phyloP scores from a whole-genome alignment of 176 grass and related monocot genomes.

The Olyra latifolia region DNA sequence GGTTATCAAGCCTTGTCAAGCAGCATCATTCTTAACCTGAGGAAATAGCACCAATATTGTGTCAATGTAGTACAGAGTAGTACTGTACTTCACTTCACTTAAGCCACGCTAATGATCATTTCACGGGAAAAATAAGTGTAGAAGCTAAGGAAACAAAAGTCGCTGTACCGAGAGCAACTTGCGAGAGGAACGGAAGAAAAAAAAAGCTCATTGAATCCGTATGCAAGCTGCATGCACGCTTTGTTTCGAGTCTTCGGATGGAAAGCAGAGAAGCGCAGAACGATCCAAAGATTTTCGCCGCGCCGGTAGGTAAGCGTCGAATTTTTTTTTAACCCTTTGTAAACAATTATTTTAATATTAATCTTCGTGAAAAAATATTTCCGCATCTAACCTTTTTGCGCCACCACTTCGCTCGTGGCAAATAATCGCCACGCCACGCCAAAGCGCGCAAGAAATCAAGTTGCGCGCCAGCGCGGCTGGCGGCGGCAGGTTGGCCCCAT shows the following conservation, averaged over 20 bases:
- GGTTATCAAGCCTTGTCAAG: background rate
- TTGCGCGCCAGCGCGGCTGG: too few relatives aligned
- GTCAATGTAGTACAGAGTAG: background rate
- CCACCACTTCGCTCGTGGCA: too few relatives aligned
- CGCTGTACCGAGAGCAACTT: background rate
- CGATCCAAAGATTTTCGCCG: background rate
- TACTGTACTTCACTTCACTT: too few relatives aligned
- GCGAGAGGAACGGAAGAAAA: background rate
- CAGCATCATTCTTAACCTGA: background rate
- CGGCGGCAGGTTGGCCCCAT: too few relatives aligned
- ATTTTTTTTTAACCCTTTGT: too few relatives aligned
- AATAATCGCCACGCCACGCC: too few relatives aligned
- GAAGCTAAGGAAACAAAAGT: background rate
- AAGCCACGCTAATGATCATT: background rate
- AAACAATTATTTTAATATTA: too few relatives aligned
- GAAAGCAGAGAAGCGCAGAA: background rate
- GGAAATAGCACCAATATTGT: background rate
- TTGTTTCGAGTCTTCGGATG: background rate
- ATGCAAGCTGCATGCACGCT: background rate
- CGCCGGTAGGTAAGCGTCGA: background rate
- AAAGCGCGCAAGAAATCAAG: too few relatives aligned
- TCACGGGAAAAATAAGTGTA: background rate
- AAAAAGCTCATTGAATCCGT: background rate
- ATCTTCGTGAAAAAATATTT: too few relatives aligned
- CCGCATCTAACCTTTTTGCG: too few relatives aligned